These are phyloP conservation scores for Rhodamnia rubescens DNA, from an alignment of 345 rosid genomes.

Conservation along the genomic window DNA sequence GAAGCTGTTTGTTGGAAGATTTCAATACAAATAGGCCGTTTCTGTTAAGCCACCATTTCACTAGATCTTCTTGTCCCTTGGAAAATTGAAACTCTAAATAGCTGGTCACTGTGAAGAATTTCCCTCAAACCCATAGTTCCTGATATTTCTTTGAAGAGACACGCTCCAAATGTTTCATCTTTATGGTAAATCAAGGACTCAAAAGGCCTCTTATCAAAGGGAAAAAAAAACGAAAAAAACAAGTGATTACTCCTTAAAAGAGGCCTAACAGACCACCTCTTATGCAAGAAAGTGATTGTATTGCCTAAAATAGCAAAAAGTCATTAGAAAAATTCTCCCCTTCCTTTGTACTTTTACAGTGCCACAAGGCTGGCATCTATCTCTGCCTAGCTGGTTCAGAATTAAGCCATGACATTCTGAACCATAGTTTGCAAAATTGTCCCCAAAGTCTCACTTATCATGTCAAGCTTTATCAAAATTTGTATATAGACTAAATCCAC, in stretches of 20 bases:
- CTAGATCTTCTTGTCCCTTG: background rate
- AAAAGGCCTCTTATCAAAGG: background rate
- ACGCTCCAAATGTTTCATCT: background rate
- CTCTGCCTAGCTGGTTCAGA: background rate
- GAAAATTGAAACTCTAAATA: background rate
- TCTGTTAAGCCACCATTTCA: background rate
- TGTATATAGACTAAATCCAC: background rate
- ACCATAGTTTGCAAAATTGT: background rate
- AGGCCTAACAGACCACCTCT: background rate
- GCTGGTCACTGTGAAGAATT: background rate
- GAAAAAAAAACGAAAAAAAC: background rate
- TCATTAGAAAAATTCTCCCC: background rate
- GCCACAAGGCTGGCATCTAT: background rate
- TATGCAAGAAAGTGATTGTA: background rate
- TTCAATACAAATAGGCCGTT: background rate
- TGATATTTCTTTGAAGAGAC: background rate
- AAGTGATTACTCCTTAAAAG: background rate
- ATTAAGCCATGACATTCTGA: background rate
- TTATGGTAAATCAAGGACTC: background rate
- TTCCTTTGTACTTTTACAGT: background rate
- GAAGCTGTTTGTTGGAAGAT: background rate
- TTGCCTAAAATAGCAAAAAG: background rate
- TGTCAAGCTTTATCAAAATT: background rate
- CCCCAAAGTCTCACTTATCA: background rate
- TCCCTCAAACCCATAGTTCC: background rate